Evolutionary conservation across 2,329 filamentous ascomycete genomes (phyloP).

Genomic region (Chlorencoelia australis): DNA sequence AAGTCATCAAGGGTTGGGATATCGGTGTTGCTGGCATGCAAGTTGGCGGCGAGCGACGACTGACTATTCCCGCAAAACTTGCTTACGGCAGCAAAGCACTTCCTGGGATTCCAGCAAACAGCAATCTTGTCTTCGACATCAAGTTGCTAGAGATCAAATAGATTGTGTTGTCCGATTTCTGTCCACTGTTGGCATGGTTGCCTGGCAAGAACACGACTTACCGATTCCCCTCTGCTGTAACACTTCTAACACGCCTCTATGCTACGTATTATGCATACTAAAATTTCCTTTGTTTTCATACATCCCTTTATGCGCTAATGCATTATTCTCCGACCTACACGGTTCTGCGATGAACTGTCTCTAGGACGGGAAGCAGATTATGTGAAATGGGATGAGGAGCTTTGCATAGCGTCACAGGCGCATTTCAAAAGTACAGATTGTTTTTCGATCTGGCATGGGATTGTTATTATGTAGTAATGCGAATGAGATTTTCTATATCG

Average conservation of each 20-base stretch:
- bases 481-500: no score
- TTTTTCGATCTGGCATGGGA: no score
- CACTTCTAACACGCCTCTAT: no score
- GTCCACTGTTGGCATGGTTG: slow-evolving; percentile 12
- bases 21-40: slow-evolving; percentile 87
- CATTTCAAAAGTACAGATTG: slow-evolving; percentile 23
- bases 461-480: slow-evolving; percentile 18
- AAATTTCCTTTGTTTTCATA: slow-evolving; percentile 12
- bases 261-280: no score
- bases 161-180: slow-evolving; percentile 19
- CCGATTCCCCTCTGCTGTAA: slow-evolving; percentile 13
- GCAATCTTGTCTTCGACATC: slow-evolving; percentile 83
- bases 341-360: slow-evolving; percentile 22
- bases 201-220: no score
- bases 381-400: slow-evolving; percentile 25
- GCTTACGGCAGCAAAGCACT: slow-evolving; percentile 81
- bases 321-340: slow-evolving; percentile 26
- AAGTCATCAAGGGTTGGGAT: slow-evolving; percentile 99
- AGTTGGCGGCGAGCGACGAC: slow-evolving; percentile 83
- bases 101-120: slow-evolving; percentile 84
- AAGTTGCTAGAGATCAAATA: slow-evolving; percentile 80
- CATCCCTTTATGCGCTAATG: slow-evolving; percentile 17
- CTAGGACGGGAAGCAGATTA: slow-evolving; percentile 18
- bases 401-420: slow-evolving; percentile 26
- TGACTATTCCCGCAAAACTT: slow-evolving; percentile 77